These are phyloP conservation scores for Sporisorium graminicola DNA, from an alignment of 1,284 basidiomycete species.

Conservation along the genomic window DNA sequence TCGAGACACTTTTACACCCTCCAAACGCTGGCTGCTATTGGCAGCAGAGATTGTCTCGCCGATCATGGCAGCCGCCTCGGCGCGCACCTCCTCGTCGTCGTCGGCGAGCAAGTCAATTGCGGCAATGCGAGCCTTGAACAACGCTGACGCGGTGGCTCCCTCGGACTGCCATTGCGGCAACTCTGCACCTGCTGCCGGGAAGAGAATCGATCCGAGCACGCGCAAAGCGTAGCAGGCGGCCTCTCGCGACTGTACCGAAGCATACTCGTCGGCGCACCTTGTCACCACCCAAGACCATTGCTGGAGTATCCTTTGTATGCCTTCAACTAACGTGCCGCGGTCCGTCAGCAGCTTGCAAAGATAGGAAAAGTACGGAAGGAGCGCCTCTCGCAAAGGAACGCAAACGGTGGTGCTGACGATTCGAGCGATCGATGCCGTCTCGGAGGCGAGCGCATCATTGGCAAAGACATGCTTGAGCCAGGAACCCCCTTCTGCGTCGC, in stretches of 20 bases:
- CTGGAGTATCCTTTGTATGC: conserved; percentile 14
- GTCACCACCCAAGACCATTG: conserved; percentile 31
- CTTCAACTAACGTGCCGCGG: not conserved
- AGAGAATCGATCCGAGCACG: conserved; percentile 28
- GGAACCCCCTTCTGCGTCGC: conserved; percentile 6
- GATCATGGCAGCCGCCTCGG: conserved; percentile 49
- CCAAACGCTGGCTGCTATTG: not conserved
- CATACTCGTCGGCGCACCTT: conserved; percentile 41
- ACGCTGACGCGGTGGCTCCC: not conserved
- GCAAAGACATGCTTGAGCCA: conserved; percentile 20
- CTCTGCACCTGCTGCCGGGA: conserved; percentile 13
- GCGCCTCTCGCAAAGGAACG: conserved; percentile 51
- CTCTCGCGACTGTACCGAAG: conserved; percentile 52
- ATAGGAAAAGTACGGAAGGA: conserved; percentile 50
- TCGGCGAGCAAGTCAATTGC: conserved; percentile 50
- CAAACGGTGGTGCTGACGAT: conserved; percentile 31
- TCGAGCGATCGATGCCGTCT: conserved; percentile 18
- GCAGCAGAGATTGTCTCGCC: conserved; percentile 36
- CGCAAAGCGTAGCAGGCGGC: conserved; percentile 37
- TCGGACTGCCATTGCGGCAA: not conserved
- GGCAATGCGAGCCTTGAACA: conserved; percentile 42
- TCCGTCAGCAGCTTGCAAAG: conserved; percentile 35
- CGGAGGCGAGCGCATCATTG: conserved; percentile 2
- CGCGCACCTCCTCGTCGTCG: conserved; percentile 54
- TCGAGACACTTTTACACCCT: not conserved